Conservation (phyloP, 768 basidiomycete species). For the Megacollybia marginata region DNA sequence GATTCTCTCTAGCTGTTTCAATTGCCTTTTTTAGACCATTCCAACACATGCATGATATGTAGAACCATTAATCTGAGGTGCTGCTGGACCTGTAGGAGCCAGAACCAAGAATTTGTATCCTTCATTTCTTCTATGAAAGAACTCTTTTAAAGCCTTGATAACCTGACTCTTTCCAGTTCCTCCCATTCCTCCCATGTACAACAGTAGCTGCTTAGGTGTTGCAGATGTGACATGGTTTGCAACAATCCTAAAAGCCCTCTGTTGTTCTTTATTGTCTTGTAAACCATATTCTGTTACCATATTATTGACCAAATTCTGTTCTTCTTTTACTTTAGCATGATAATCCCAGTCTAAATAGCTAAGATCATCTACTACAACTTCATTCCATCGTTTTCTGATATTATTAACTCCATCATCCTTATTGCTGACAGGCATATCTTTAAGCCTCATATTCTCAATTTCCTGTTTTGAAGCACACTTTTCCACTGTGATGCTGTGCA, state of each 20-base stretch:
- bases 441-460: no score
- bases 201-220: no score
- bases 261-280: background rate
- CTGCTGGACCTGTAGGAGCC: constrained; percentile 10
- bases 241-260: background rate
- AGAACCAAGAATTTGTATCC: background rate
- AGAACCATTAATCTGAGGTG: constrained; percentile 7
- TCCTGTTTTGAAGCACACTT: no score
- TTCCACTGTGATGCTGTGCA: no score
- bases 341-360: no score
- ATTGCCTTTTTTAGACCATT: background rate
- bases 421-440: no score
- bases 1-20: background rate
- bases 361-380: no score
- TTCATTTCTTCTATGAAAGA: background rate
- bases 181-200: no score
- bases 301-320: background rate
- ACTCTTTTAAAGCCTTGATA: background rate
- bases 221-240: constrained; percentile 1
- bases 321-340: no score
- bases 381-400: no score
- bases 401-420: no score
- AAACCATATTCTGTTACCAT: background rate
- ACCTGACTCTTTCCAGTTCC: background rate
- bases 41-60: constrained; percentile 11